Base-by-base conservation (phyloP, 2,329 filamentous ascomycete species). In the Orbilia brochopaga region DNA sequence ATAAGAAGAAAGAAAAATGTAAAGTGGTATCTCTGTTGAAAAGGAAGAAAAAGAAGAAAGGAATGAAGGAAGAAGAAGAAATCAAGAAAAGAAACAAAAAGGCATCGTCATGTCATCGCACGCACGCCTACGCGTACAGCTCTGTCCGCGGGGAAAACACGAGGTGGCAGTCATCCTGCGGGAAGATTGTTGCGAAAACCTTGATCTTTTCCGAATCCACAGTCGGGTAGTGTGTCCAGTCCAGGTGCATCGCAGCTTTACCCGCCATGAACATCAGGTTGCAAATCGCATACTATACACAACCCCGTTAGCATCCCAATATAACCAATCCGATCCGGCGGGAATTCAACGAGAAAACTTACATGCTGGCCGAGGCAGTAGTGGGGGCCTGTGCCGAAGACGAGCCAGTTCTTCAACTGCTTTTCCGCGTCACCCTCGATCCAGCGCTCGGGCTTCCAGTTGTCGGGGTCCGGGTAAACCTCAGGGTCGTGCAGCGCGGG, bases 101-200 rank as follows among this genome's bases (percentile, higher is more conserved):
- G 40, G 37, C 32, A 17, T 15, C 32, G 21, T 67, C 50, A 44
- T 44, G 53, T 60, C 77, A 83, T 81, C 67, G 84, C 52, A 57
- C 81, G 78, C 83, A 80, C 74, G 81, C 56, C 65, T 46, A 72
- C 44, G 56, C 69, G 35, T 66, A 73, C 23, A 73, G 69, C 42
- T 66, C 55, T 58, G 79, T 74, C 58, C 81, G 80, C 46, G 81
- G 79, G 58, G 81, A 84, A 78, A 94, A 92, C 1, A 88, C 88
- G 77, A 94, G 84, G 63, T 89, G 88, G 81, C 90, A 94, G 79
- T 94, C 89, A 79, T 95, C 91, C 90, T 93, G 89, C 64, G 94
- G 94, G 85, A 99, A 99, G 76, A 99, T 96, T 27, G 92, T 97
- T 44, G 94, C 94, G 82, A 97, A 99, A 75, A 97, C 93, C 83